A percentile compares a stretch with the other conserved stretches of the same genome.
Evolutionary conservation across 805 yeast species (phyloP).

Genomic region (Kuraishia borneana): DNA sequence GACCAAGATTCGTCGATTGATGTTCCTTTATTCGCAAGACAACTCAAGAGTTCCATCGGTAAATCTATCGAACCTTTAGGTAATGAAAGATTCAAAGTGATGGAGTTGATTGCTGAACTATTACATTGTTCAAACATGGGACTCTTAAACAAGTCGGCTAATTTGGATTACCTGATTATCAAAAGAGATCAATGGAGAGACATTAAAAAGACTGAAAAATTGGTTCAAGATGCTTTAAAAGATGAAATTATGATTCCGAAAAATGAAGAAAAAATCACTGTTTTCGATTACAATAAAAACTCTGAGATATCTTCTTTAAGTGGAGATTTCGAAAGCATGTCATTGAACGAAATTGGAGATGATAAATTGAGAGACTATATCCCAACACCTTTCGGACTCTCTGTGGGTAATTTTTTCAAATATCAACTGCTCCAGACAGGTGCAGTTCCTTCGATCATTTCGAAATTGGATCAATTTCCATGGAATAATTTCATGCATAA

Average conservation of each 20-base stretch:
- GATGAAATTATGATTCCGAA: conserved; percentile 14
- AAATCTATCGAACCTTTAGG: conserved; percentile 61
- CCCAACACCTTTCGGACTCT: conserved; percentile 14
- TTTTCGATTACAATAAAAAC: conserved; percentile 1
- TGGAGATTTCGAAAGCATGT: background rate
- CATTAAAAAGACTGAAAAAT: conserved; percentile 30
- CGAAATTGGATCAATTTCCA: conserved; percentile 69
- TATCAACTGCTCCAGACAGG: conserved; percentile 62
- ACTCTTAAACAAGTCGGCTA: conserved; percentile 61
- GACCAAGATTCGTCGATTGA: background rate
- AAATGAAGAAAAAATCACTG: conserved; percentile 3
- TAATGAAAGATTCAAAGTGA: conserved; percentile 79
- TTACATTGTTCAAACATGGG: conserved; percentile 98
- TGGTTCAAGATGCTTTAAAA: conserved; percentile 21
- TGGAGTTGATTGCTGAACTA: conserved; percentile 88
- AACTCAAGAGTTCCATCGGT: conserved; percentile 50
- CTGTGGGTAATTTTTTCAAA: conserved; percentile 78
- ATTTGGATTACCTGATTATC: conserved; percentile 50
- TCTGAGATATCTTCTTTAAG: conserved; percentile 1
- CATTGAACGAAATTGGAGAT: conserved; percentile 2
- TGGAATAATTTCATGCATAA: conserved; percentile 98
- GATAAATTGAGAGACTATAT: conserved; percentile 8
- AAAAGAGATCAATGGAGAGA: conserved; percentile 64
- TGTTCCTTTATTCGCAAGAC: background rate
- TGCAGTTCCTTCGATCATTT: conserved; percentile 50